Percentiles rank a stretch among this genome's conserved stretches.
Evolutionary conservation across 208 protist species (phyloP).

Genomic region (Tritrichomonas foetus): DNA sequence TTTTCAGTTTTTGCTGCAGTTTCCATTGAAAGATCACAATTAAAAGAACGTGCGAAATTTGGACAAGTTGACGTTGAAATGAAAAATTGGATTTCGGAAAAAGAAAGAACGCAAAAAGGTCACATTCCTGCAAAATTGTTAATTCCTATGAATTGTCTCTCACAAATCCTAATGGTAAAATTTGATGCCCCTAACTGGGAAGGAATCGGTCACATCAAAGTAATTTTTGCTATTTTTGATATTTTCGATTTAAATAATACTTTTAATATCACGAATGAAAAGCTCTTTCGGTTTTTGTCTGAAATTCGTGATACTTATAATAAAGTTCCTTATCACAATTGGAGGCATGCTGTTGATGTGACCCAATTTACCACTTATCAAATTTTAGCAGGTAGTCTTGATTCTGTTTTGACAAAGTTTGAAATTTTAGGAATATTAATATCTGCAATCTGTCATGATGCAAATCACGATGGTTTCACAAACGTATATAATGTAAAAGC

Average conservation of each 20-base stretch:
- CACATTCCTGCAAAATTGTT: background rate
- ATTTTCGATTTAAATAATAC: conserved; percentile 42
- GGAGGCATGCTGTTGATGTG: conserved; percentile 64
- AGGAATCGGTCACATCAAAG: background rate
- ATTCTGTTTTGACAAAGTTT: conserved; percentile 58
- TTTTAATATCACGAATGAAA: conserved; percentile 41
- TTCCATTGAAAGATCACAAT: background rate
- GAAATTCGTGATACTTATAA: conserved; percentile 41
- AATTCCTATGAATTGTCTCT: background rate
- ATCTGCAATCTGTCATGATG: conserved; percentile 81
- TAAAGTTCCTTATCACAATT: conserved; percentile 68
- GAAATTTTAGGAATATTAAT: conserved; percentile 77
- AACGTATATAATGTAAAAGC: conserved; percentile 85
- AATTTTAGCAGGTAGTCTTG: conserved; percentile 57
- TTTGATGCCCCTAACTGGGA: conserved; percentile 25
- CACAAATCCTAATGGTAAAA: background rate
- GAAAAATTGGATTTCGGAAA: background rate
- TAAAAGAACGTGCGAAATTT: background rate
- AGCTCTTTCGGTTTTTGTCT: conserved; percentile 32
- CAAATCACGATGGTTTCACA: conserved; percentile 87
- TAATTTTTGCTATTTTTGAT: conserved; percentile 42
- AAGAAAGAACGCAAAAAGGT: background rate
- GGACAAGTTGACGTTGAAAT: background rate
- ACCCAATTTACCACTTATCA: conserved; percentile 58
- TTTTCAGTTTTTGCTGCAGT: conserved; percentile 31